Base-by-base conservation (phyloP, 2,329 filamentous ascomycete genomes). In the Stagonosporopsis chrysanthemi region DNA sequence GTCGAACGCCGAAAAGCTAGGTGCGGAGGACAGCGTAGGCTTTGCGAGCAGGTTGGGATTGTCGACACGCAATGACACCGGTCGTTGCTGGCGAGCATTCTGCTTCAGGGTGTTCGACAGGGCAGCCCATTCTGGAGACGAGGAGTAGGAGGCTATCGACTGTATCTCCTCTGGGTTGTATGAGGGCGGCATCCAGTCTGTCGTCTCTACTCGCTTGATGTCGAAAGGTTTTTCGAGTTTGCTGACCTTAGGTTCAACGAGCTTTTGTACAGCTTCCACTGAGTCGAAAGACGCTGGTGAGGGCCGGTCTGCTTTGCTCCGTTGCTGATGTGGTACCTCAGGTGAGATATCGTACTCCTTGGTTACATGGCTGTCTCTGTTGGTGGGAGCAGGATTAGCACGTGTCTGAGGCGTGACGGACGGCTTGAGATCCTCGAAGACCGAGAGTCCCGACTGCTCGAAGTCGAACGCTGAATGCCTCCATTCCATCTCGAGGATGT, bases 111-210 rank as follows among this genome's bases (percentile, higher is more conserved):
- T 60, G 24, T 57, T 41, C 22, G 67, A 65, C 19, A 66, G 65
- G 24, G 60, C 60, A 23, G 63, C 60, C 67, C 67, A 69, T 52
- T 69, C 61, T 42, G 67, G 62, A 15, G 64, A 62, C 15, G 65
- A 50, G 2, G 66, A 55, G 41, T 69, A 66, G 19, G 55, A 58
- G 12, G 43, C 48, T 52, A 53, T 53, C 26, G 55, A 58, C 15
- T 56, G 54, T 24, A 56, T 56, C 43, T 56, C 54, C 29, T 56
- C 54, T 29, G 60, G 39, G 15, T 63, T 62, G 41, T 68, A 69
- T 5, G 67, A 68, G 6, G 67, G 65, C 14, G 64, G 65, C 50
- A 62, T 54, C 47, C 43, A 56, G 36, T 51, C 48, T 43, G 61
- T 58, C 22, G 63, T 56, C 15, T 61, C 48, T 29, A 60, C 58